Percentiles rank a stretch among this genome's conserved stretches.
phyloP scores from a whole-genome alignment of 1,139 yeast species.

The Candida freyschussii region DNA sequence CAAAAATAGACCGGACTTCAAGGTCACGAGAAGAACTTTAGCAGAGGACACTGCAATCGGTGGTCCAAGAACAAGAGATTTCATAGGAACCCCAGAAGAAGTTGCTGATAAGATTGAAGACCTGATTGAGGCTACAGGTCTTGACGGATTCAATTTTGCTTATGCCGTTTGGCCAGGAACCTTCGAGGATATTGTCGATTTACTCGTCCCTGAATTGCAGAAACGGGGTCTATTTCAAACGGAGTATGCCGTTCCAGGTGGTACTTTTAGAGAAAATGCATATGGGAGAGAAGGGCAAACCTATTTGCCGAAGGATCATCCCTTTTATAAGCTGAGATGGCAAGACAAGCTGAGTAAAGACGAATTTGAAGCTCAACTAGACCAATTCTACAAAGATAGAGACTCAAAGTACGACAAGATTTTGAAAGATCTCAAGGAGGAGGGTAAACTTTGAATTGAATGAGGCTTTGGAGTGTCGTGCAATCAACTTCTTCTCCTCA shows the following conservation, averaged over 20 bases:
- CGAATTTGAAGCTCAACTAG: constrained; percentile 8
- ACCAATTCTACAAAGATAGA: constrained; percentile 2
- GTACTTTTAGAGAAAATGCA: constrained; percentile 44
- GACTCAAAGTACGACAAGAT: no score
- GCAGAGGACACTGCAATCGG: constrained; percentile 28
- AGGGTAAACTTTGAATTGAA: no score
- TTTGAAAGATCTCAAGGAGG: no score
- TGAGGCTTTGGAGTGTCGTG: no score
- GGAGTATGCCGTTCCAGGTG: no score
- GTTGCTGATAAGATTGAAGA: constrained; percentile 30
- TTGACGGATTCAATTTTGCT: constrained; percentile 33
- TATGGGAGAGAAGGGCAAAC: constrained; percentile 26
- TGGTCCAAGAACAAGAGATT: no score
- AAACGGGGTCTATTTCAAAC: constrained; percentile 26
- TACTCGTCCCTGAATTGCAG: constrained; percentile 30
- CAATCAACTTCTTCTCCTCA: no score
- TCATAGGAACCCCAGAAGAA: constrained; percentile 22
- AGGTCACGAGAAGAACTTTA: constrained; percentile 27
- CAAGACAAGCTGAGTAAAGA: constrained; percentile 30
- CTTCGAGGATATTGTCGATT: constrained; percentile 31
- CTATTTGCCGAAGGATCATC: constrained; percentile 25
- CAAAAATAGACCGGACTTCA: constrained; percentile 25
- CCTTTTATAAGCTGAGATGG: constrained; percentile 37
- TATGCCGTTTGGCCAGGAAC: constrained; percentile 29
- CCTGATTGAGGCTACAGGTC: constrained; percentile 31